phyloP scores from a whole-genome alignment of 345 rosid species.

The Rubroshorea leprosula region DNA sequence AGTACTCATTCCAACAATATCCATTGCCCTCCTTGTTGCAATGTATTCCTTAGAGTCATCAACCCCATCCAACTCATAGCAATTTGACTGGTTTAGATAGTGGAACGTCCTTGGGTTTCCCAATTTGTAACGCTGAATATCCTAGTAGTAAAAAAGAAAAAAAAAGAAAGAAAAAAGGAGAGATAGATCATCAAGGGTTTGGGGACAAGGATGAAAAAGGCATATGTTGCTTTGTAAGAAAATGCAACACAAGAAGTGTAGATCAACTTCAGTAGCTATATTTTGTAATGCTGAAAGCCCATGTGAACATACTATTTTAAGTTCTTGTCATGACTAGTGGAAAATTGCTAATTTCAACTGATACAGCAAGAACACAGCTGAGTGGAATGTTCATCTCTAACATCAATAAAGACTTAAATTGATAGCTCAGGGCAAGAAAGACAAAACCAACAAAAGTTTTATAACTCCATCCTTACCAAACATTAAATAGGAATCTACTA shows the following conservation, averaged over 20 bases:
- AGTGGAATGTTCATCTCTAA: not conserved
- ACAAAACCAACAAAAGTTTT: conserved; percentile 5
- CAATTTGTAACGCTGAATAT: conserved; percentile 66
- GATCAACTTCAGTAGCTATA: not conserved
- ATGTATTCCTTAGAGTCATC: conserved; percentile 80
- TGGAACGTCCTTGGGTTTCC: conserved; percentile 83
- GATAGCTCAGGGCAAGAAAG: not conserved
- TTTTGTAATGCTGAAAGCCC: not conserved
- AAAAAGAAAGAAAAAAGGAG: not conserved
- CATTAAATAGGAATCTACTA: not conserved
- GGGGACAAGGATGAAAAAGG: not conserved
- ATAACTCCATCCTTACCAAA: not conserved
- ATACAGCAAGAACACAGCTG: not conserved
- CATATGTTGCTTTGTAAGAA: not conserved
- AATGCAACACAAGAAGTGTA: not conserved
- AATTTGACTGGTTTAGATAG: conserved; percentile 95
- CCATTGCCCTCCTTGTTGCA: conserved; percentile 92
- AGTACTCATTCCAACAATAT: conserved; percentile 79
- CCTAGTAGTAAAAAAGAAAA: conserved; percentile 43
- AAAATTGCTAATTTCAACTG: too few species aligned
- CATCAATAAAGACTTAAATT: not conserved
- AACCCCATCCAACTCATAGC: conserved; percentile 68
- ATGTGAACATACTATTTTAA: not conserved
- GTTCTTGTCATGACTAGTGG: not conserved
- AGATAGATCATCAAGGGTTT: not conserved